phyloP scores from a whole-genome alignment of 805 yeast species.

The Lachancea meyersii region DNA sequence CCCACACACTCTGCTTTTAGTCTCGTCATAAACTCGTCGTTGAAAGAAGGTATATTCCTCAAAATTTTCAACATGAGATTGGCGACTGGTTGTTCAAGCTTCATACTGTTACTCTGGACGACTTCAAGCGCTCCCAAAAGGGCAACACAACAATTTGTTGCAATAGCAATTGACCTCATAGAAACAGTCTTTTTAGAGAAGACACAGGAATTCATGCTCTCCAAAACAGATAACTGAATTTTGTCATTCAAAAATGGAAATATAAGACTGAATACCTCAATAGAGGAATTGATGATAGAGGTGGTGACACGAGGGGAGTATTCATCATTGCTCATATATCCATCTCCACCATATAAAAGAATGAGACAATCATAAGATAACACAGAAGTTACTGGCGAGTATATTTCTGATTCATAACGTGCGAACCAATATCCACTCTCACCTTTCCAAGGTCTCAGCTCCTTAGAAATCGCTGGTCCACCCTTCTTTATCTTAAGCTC shows the following conservation, averaged over 20 bases:
- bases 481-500: conserved; percentile 28
- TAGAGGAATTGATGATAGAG: conserved; percentile 65
- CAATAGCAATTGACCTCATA: conserved; percentile 42
- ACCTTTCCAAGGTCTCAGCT: conserved; percentile 29
- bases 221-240: conserved; percentile 83
- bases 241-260: conserved; percentile 69
- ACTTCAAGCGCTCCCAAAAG: conserved; percentile 44
- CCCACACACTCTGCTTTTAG: conserved; percentile 57
- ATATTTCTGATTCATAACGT: conserved; percentile 30
- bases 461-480: conserved; percentile 22
- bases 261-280: conserved; percentile 64
- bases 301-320: conserved; percentile 42
- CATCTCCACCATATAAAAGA: conserved; percentile 23
- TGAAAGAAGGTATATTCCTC: conserved; percentile 36
- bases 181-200: conserved; percentile 36
- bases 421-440: conserved; percentile 33
- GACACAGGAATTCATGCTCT: conserved; percentile 58
- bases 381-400: conserved; percentile 37
- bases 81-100: conserved; percentile 36
- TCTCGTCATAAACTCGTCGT: conserved; percentile 37
- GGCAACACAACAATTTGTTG: conserved; percentile 58
- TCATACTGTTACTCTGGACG: conserved; percentile 18
- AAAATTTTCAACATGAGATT: conserved; percentile 46
- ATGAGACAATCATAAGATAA: conserved; percentile 39
- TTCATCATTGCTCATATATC: conserved; percentile 13